phyloP scores from a whole-genome alignment of 768 basidiomycete genomes.

The Strobilomyces echinocephalus region DNA sequence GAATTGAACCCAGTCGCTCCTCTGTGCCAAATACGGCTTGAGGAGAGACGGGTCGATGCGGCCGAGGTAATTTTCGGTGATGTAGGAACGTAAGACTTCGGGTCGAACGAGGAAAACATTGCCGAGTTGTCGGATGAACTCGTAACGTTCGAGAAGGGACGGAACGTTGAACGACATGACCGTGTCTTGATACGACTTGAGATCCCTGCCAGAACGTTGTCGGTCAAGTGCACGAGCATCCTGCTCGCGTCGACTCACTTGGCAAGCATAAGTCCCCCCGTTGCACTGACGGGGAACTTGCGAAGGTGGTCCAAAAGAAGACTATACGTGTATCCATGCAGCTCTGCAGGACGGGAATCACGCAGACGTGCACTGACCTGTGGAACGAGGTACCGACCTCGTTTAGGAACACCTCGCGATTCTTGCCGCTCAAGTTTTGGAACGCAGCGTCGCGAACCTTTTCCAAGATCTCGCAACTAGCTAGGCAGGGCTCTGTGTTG shows the following conservation, averaged over 20 bases:
- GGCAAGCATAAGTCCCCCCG: constrained; percentile 95
- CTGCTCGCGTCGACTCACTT: constrained; percentile 60
- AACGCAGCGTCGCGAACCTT: constrained; percentile 73
- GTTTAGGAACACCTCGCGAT: constrained; percentile 85
- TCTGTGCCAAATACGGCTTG: constrained; percentile 84
- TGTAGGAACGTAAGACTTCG: constrained; percentile 91
- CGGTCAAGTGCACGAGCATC: neutral
- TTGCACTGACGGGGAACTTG: constrained; percentile 95
- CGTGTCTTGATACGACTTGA: constrained; percentile 93
- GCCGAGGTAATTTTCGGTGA: constrained; percentile 89
- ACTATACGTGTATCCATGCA: constrained; percentile 36
- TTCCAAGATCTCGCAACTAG: constrained; percentile 81
- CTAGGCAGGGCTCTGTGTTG: constrained; percentile 88
- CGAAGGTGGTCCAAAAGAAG: constrained; percentile 90
- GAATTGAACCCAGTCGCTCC: constrained; percentile 88
- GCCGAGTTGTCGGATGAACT: constrained; percentile 95
- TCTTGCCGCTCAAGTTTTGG: constrained; percentile 84
- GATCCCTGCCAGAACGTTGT: constrained; percentile 55
- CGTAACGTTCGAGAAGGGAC: constrained; percentile 88
- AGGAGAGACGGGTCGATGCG: constrained; percentile 84
- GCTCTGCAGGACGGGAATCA: neutral
- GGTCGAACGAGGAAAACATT: constrained; percentile 96
- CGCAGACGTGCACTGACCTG: constrained; percentile 41
- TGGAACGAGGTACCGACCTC: constrained; percentile 96
- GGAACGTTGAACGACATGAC: constrained; percentile 79